These are phyloP conservation scores for Buddleja alternifolia DNA, from an alignment of 257 asterid species.

Conservation along the genomic window DNA sequence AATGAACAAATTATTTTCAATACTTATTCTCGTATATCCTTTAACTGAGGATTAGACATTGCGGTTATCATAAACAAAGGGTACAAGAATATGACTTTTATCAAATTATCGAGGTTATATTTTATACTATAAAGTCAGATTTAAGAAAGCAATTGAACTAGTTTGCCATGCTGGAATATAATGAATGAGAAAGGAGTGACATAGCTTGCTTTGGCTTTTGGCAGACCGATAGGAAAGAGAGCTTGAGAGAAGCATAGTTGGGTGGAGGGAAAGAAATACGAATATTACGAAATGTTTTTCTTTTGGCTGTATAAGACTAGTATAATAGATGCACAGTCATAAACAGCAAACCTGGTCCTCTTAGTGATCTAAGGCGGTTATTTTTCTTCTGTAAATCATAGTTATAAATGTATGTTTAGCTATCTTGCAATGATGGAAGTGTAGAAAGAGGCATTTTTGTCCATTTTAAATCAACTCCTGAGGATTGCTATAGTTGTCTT, in stretches of 20 bases:
- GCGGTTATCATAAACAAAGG: neutral
- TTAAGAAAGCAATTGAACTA: constrained; percentile 3
- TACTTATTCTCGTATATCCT: neutral
- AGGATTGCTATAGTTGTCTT: neutral
- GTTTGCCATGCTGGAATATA: neutral
- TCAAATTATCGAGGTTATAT: constrained; percentile 2
- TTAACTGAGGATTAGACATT: neutral
- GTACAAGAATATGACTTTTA: neutral
- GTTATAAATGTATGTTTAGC: neutral
- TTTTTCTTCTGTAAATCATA: neutral
- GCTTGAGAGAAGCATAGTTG: neutral
- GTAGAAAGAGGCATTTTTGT: constrained; percentile 9
- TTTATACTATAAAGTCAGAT: constrained; percentile 1
- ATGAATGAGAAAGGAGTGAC: neutral
- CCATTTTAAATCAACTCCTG: neutral
- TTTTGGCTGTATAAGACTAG: neutral
- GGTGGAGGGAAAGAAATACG: neutral
- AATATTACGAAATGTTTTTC: neutral
- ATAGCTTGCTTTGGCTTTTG: neutral
- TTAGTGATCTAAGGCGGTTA: neutral
- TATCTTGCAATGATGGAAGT: neutral
- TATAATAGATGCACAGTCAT: neutral
- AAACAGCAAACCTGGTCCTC: neutral
- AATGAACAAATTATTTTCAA: neutral
- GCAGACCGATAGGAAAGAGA: constrained; percentile 1